Evolutionary conservation across 805 yeast species (phyloP).

Genomic region (Dipodascus geniculatus): DNA sequence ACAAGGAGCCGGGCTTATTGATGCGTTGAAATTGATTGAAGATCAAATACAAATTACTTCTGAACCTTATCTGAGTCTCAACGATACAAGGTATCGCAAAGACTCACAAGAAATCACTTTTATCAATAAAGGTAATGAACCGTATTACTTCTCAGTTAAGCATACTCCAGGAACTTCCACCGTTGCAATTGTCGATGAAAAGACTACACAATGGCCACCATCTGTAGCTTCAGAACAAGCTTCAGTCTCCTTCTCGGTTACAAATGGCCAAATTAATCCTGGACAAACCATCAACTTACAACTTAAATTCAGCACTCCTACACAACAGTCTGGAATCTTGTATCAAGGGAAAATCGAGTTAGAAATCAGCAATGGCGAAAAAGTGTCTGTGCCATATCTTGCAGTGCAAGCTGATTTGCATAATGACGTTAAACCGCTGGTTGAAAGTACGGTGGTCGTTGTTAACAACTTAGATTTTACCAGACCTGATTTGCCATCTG

Average conservation of each 20-base stretch:
- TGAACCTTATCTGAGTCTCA: constrained; percentile 1
- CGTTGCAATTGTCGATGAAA: too few species aligned
- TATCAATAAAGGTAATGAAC: neutral
- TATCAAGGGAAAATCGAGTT: neutral
- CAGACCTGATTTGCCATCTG: neutral
- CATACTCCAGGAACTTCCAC: neutral
- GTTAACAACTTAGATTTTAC: neutral
- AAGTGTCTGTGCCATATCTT: neutral
- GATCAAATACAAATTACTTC: constrained; percentile 8
- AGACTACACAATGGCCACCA: neutral
- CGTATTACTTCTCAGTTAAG: neutral
- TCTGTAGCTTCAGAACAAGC: neutral
- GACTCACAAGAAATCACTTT: neutral
- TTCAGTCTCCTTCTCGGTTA: neutral
- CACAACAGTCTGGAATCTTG: neutral
- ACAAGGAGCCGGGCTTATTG: constrained; percentile 15
- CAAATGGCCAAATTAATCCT: neutral
- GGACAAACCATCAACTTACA: neutral
- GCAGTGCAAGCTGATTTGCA: neutral
- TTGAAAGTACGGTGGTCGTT: neutral
- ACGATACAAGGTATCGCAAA: neutral
- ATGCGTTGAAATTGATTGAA: constrained; percentile 13
- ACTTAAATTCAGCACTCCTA: neutral
- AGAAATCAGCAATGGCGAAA: neutral
- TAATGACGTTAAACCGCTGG: neutral